A percentile compares a stretch with the other conserved stretches of the same genome.
These are phyloP conservation scores for Ophiostoma pallidulum DNA, from an alignment of 2,329 filamentous ascomycete genomes.

Conservation along the genomic window DNA sequence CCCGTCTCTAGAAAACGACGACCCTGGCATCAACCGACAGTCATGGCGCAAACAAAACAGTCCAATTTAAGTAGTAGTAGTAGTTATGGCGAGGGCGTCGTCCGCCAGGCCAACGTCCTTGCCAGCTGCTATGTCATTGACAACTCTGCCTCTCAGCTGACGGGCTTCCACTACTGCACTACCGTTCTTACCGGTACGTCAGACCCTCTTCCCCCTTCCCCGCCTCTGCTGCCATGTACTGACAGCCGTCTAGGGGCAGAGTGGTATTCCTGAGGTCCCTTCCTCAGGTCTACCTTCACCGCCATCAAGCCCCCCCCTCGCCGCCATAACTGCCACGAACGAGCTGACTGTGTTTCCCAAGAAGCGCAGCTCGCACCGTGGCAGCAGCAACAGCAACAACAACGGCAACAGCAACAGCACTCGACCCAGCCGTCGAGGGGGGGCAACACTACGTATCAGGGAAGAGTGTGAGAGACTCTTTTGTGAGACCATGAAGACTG, in stretches of 20 bases:
- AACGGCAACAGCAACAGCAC: constrained; percentile 29
- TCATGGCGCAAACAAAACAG: constrained; percentile 63
- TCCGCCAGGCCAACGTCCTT: constrained; percentile 63
- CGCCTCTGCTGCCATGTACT: background rate
- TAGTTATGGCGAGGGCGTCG: constrained; percentile 64
- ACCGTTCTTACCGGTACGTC: constrained; percentile 67
- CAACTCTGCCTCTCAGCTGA: constrained; percentile 54
- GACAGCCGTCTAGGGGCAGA: constrained; percentile 51
- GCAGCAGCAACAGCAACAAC: constrained; percentile 10
- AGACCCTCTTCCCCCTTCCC: background rate
- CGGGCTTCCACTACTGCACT: constrained; percentile 93
- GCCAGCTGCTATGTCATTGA: constrained; percentile 88
- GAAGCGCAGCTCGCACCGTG: no score
- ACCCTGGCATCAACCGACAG: constrained; percentile 26
- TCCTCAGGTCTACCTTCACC: constrained; percentile 77
- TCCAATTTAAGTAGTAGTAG: constrained; percentile 61
- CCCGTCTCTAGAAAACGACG: constrained; percentile 13
- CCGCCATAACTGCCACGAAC: constrained; percentile 59
- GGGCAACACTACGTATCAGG: constrained; percentile 93
- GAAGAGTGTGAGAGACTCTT: constrained; percentile 99
- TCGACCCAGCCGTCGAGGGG: constrained; percentile 56
- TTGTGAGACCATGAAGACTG: constrained; percentile 87
- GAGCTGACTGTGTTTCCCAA: constrained; percentile 57
- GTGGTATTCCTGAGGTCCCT: constrained; percentile 92
- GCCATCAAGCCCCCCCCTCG: constrained; percentile 82